Percentiles rank a stretch among this genome's conserved stretches.
phyloP scores from a whole-genome alignment of 164 flowering plant genomes.

The Piper longum region DNA sequence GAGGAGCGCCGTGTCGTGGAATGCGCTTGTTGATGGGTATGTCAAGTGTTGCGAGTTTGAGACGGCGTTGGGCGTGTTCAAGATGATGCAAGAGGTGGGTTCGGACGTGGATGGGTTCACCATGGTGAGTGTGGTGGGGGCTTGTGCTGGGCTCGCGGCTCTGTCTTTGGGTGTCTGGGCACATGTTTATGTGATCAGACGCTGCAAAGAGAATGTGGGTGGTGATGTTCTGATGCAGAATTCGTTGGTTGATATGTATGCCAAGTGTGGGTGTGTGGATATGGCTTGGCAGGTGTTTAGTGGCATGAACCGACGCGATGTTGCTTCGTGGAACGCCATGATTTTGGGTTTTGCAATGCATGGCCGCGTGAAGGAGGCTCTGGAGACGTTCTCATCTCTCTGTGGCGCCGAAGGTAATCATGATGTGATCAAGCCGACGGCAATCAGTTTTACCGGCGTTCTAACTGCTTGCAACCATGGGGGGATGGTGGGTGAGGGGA shows the following conservation, averaged over 20 bases:
- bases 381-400: constrained; percentile 39
- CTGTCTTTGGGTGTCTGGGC: constrained; percentile 64
- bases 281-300: constrained; percentile 45
- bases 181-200: constrained; percentile 47
- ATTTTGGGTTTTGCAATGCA: constrained; percentile 62
- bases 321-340: constrained; percentile 59
- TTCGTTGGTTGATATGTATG: constrained; percentile 58
- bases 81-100: constrained; percentile 26
- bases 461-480: constrained; percentile 21
- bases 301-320: constrained; percentile 34
- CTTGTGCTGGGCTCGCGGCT: constrained; percentile 55
- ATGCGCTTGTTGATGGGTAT: constrained; percentile 43
- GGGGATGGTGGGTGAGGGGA: constrained; percentile 16
- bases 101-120: constrained; percentile 55
- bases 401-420: constrained; percentile 14
- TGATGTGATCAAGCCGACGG: constrained; percentile 12
- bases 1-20: constrained; percentile 65
- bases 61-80: constrained; percentile 32
- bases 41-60: constrained; percentile 42
- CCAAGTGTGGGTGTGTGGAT: constrained; percentile 55
- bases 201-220: constrained; percentile 9
- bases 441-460: constrained; percentile 16
- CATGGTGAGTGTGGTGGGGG: constrained; percentile 42
- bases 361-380: constrained; percentile 36
- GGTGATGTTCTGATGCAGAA: constrained; percentile 36